phyloP scores from a whole-genome alignment of 164 flowering plant species.

The Warburgia ugandensis region DNA sequence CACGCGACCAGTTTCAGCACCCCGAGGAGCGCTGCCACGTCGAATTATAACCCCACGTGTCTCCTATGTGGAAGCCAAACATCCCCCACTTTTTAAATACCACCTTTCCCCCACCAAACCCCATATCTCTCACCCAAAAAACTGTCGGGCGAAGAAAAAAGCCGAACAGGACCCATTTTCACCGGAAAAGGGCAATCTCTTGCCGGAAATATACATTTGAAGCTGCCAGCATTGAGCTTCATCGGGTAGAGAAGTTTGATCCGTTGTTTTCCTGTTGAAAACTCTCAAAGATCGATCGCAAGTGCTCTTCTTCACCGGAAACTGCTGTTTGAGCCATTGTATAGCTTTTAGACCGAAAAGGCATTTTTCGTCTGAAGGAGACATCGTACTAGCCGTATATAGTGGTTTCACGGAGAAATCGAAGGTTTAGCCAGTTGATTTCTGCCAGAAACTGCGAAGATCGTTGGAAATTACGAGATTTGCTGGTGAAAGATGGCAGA shows the following conservation, averaged over 20 bases:
- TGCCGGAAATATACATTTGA: no score
- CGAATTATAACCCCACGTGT: conserved; percentile 15
- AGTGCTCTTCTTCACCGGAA: background rate
- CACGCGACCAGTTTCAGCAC: conserved; percentile 1
- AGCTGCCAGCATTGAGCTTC: no score
- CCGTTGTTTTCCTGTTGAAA: no score
- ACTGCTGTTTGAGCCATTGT: background rate
- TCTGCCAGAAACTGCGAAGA: background rate
- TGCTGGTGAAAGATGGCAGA: conserved; percentile 46
- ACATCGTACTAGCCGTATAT: no score
- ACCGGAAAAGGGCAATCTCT: no score
- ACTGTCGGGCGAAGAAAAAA: background rate
- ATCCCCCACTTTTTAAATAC: background rate
- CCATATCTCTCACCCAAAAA: background rate
- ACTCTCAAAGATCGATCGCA: background rate
- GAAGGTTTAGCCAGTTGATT: no score
- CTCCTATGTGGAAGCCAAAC: no score
- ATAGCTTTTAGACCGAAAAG: background rate
- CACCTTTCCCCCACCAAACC: background rate
- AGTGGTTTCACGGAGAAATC: no score
- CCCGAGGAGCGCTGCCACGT: conserved; percentile 10
- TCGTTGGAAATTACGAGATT: background rate
- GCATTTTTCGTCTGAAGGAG: background rate
- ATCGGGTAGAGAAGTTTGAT: no score
- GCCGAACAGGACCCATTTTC: no score